Evolutionary conservation across 306 rosid species (phyloP), one percentile per base, ranked within the genome.

Genomic region (Quercus gilva): DNA sequence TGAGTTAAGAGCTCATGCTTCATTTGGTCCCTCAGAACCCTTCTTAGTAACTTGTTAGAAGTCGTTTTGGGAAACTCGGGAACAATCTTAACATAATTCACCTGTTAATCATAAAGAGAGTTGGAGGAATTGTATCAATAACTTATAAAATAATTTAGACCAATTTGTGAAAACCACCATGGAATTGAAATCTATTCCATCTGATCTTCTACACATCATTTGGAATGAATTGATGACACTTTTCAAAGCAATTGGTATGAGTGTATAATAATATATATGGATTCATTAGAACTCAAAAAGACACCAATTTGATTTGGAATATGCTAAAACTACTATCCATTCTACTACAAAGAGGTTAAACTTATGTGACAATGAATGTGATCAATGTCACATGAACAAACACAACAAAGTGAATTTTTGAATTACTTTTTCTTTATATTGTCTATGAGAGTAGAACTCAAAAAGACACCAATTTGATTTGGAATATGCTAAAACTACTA

Each of bases 21-120:
- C 79, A 92, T 82, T 84, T 92, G 94, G 77, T 89, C 95, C 79
- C 98, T 94, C 83, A 94, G 28, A 73, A 89, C 92, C 79, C 98
- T 91, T 85, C 98, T 85, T 9, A 90, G 59, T 71, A 94, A 59
- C 92, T 94, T 94, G 86, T 90, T 92, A 4, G 98, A 90, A 74
- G 91, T 88, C 5, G 97, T 94, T 79, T 94, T 87, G 53, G 98
- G 98, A 58, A 94, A 94, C 80, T 87, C 88, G 0, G 84, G 71
- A 5, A 89, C 91, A 80, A 92, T 82, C 72, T 88, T 92, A 21
- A 89, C 91, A 18, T 82, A 45, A 60, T 87, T 79, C 56, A 90
- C 92, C 96, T 94, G 93, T 53, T 69, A 73, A 57, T 78, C 71
- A 61, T 68, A 61, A 13, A 58, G 83, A 19, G 33, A 37, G 65